Conservation (phyloP, 2,329 filamentous ascomycete genomes). For the Xylaria arbuscula region DNA sequence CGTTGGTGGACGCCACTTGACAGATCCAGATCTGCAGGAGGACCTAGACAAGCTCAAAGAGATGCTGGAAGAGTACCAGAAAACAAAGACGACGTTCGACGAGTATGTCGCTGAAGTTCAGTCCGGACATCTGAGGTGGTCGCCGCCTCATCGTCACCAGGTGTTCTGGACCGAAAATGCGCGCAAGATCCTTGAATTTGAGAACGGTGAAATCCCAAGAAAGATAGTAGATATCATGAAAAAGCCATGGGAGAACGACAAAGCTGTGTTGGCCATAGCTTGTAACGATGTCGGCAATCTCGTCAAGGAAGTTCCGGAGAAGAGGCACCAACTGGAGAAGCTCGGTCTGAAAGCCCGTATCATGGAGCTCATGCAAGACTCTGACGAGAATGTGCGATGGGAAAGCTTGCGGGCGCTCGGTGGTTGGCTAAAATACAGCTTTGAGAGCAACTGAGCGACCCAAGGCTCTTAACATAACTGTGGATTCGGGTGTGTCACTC, state of each 20-base stretch:
- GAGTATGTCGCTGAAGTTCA: slow-evolving; percentile 90
- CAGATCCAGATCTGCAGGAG: slow-evolving; percentile 72
- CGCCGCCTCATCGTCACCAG: slow-evolving; percentile 85
- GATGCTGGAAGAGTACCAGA: slow-evolving; percentile 73
- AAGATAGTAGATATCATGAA: slow-evolving; percentile 87
- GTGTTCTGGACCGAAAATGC: slow-evolving; percentile 95
- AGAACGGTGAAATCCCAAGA: slow-evolving; percentile 80
- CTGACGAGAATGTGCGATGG: slow-evolving; percentile 90
- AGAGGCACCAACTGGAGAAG: slow-evolving; percentile 81
- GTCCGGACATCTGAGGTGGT: slow-evolving; percentile 90
- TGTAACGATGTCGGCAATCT: slow-evolving; percentile 92
- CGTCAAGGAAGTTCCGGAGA: slow-evolving; percentile 90
- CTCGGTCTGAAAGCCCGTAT: slow-evolving; percentile 85
- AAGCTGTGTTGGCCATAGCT: slow-evolving; percentile 89
- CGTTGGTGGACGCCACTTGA: slow-evolving; percentile 69
- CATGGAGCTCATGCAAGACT: slow-evolving; percentile 93
- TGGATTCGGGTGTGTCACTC: slow-evolving; percentile 37
- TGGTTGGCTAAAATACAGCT: slow-evolving; percentile 73
- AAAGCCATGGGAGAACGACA: slow-evolving; percentile 80
- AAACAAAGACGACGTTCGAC: slow-evolving; percentile 81
- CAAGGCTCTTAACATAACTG: slow-evolving; percentile 1
- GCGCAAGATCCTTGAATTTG: slow-evolving; percentile 83
- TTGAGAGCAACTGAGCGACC: slow-evolving; percentile 55
- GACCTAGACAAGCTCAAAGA: slow-evolving; percentile 71
- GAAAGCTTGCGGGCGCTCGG: slow-evolving; percentile 87